These are phyloP conservation scores for Avena insularis DNA, from an alignment of 176 grass and related monocot species.

Conservation along the genomic window DNA sequence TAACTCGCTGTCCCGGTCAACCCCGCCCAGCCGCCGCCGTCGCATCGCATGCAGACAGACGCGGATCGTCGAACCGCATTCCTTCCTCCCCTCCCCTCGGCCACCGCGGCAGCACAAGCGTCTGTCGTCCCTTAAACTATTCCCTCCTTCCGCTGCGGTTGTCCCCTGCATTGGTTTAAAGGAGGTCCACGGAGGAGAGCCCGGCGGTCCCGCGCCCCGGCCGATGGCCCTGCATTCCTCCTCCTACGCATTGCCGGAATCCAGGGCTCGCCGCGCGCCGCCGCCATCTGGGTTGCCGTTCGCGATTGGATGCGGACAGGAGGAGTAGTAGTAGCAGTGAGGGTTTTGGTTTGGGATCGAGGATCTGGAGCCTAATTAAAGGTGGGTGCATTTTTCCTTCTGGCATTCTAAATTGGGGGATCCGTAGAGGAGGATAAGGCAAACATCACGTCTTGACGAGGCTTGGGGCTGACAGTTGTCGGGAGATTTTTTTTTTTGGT, in stretches of 20 bases:
- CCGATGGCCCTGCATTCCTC: conserved; percentile 32
- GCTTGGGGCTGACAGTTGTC: background rate
- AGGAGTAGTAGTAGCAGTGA: background rate
- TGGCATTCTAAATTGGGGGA: conserved; percentile 23
- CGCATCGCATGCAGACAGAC: conserved; percentile 21
- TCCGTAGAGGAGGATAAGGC: background rate
- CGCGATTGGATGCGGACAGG: background rate
- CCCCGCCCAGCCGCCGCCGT: conserved; percentile 29
- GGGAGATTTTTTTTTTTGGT: background rate
- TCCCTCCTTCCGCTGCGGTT: conserved; percentile 25
- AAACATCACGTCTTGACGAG: background rate
- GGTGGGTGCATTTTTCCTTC: conserved; percentile 28
- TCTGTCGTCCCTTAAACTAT: conserved; percentile 29
- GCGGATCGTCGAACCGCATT: conserved; percentile 36
- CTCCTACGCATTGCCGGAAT: conserved; percentile 33
- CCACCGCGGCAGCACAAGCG: background rate
- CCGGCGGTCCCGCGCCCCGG: background rate
- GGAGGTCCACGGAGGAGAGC: background rate
- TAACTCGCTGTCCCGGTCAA: conserved; percentile 51
- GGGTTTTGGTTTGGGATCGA: conserved; percentile 43
- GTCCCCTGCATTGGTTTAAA: conserved; percentile 45
- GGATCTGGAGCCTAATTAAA: background rate
- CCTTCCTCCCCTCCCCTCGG: background rate
- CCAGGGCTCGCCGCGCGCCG: conserved; percentile 15
- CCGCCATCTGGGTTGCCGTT: background rate